phyloP scores from a whole-genome alignment of 208 protist species.

The Leishmania guyanensis region DNA sequence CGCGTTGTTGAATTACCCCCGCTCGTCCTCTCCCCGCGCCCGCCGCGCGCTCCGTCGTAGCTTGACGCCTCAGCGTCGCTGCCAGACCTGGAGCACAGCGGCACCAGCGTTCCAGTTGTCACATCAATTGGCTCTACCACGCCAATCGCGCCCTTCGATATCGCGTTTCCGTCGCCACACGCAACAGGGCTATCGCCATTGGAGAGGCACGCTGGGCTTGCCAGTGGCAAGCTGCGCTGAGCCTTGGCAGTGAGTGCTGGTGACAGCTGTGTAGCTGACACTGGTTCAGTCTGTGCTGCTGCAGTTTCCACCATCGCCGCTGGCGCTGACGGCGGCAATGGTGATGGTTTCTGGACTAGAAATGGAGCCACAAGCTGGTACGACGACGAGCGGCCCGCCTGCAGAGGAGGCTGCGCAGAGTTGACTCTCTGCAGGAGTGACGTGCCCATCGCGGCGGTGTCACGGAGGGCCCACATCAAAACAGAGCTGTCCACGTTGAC shows the following conservation, averaged over 20 bases:
- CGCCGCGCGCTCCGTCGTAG: not conserved
- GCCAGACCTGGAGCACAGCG: not conserved
- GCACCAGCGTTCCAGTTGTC: not conserved
- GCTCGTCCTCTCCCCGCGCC: not conserved
- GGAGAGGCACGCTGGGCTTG: not conserved
- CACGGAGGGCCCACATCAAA: not conserved
- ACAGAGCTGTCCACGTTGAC: not conserved
- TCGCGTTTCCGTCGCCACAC: too few species aligned
- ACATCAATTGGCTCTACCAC: not conserved
- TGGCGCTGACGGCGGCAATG: not conserved
- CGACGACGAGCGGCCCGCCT: slow-evolving; percentile 12
- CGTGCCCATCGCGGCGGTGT: slow-evolving; percentile 7
- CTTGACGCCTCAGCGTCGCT: not conserved
- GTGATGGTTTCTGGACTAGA: not conserved
- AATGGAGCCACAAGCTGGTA: not conserved
- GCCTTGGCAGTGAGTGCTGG: not conserved
- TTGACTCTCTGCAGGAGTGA: slow-evolving; percentile 5
- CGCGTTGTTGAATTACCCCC: not conserved
- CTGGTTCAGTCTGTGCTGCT: not conserved
- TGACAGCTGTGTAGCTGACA: not conserved
- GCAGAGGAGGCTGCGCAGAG: slow-evolving; percentile 17
- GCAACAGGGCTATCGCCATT: too few species aligned
- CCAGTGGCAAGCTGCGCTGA: too few species aligned
- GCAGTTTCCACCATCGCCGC: not conserved
- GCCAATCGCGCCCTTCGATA: not conserved